Evolutionary conservation across 2,329 filamentous ascomycete species (phyloP).

Genomic region (Cercospora janseana): DNA sequence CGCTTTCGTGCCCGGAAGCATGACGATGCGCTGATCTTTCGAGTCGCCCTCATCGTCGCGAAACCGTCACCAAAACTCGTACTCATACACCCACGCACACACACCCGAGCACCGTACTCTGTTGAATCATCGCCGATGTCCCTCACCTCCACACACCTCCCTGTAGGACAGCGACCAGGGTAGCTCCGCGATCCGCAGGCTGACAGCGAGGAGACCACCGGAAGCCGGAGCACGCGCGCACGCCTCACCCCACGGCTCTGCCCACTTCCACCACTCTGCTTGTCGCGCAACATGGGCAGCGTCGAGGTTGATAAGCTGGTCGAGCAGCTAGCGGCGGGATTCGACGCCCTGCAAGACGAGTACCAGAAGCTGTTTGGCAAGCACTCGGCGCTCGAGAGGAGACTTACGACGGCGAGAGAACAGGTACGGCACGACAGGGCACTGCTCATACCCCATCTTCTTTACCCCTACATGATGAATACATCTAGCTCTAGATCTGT

Average conservation of each 20-base stretch:
- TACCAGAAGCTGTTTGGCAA: slow-evolving; percentile 48
- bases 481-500: slow-evolving; percentile 54
- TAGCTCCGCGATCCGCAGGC: slow-evolving; percentile 1
- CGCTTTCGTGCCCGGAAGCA: neutral
- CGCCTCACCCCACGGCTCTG: slow-evolving; percentile 2
- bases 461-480: slow-evolving; percentile 40
- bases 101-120: neutral
- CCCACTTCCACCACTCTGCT: neutral
- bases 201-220: neutral
- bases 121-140: neutral
- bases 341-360: slow-evolving; percentile 48
- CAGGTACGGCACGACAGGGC: slow-evolving; percentile 43
- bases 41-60: slow-evolving; percentile 2
- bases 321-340: slow-evolving; percentile 46
- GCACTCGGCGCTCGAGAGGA: slow-evolving; percentile 48
- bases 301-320: slow-evolving; percentile 32
- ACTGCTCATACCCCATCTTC: slow-evolving; percentile 7
- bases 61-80: too few relatives aligned
- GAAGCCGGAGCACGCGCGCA: slow-evolving; percentile 2
- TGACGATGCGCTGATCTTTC: slow-evolving; percentile 6
- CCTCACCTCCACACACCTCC: neutral
- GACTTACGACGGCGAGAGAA: slow-evolving; percentile 49
- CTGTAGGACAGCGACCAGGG: neutral
- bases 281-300: slow-evolving; percentile 17
- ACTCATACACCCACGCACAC: neutral